phyloP scores from a whole-genome alignment of 1,284 basidiomycete genomes.

The Rhizoctonia solani region DNA sequence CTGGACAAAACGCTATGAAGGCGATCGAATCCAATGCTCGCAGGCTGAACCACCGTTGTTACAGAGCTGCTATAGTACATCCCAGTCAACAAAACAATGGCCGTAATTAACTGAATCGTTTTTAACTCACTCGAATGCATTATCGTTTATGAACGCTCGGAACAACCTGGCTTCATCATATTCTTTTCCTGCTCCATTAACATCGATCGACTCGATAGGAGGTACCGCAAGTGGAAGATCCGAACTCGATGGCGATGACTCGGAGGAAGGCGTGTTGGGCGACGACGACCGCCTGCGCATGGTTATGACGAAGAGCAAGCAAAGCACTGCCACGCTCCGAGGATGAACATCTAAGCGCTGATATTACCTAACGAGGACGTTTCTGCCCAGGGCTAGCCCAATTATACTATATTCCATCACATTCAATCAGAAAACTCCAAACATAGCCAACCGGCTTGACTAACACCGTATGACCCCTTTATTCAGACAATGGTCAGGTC shows the following conservation, averaged over 20 bases:
- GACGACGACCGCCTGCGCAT: slow-evolving; percentile 31
- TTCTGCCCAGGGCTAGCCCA: no score
- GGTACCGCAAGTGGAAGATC: slow-evolving; percentile 22
- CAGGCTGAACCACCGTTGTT: not conserved
- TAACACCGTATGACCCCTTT: no score
- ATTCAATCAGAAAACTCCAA: no score
- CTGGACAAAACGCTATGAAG: slow-evolving; percentile 21
- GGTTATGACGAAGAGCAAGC: not conserved
- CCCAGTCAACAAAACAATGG: not conserved
- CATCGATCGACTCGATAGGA: not conserved
- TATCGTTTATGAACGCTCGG: slow-evolving; percentile 23
- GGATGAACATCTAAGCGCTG: not conserved
- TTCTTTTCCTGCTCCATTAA: not conserved
- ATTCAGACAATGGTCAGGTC: no score
- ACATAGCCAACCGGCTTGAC: no score
- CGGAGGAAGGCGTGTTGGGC: slow-evolving; percentile 31
- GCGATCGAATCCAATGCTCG: not conserved
- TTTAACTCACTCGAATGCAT: slow-evolving; percentile 31
- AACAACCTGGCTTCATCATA: slow-evolving; percentile 15
- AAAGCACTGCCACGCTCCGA: not conserved
- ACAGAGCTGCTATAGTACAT: not conserved
- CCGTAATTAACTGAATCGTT: no score
- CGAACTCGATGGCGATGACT: slow-evolving; percentile 33
- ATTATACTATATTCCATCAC: no score
- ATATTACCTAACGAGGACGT: not conserved